phyloP scores from a whole-genome alignment of 768 basidiomycete species.

The Kwoniella newhampshirensis region DNA sequence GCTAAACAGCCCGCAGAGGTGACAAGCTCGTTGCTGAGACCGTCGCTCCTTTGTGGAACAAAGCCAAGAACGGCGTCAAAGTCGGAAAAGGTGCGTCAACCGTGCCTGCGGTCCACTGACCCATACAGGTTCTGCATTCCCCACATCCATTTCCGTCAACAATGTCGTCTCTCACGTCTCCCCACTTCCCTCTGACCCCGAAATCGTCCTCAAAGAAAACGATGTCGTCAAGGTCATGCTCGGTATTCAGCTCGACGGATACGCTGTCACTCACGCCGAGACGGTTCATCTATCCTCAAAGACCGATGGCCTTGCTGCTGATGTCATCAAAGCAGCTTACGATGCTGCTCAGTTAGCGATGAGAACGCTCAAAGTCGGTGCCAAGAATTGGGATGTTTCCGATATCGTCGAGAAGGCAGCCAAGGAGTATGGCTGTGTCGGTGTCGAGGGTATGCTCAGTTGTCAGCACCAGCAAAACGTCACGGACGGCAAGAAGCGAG shows the following conservation, averaged over 20 bases:
- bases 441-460: constrained; percentile 95
- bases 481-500: constrained; percentile 93
- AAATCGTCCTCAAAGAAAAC: constrained; percentile 58
- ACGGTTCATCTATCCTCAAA: constrained; percentile 85
- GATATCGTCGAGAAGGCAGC: constrained; percentile 75
- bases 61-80: constrained; percentile 81
- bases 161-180: constrained; percentile 94
- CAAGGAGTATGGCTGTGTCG: constrained; percentile 70
- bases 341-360: constrained; percentile 87
- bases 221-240: constrained; percentile 96
- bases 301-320: constrained; percentile 77
- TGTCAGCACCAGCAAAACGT: constrained; percentile 92
- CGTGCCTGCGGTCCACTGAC: not conserved
- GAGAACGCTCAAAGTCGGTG: constrained; percentile 85
- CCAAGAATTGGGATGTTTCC: constrained; percentile 93
- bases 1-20: constrained; percentile 55
- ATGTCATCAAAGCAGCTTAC: constrained; percentile 91
- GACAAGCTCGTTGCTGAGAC: constrained; percentile 89
- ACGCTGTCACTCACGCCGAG: constrained; percentile 88
- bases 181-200: constrained; percentile 75
- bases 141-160: constrained; percentile 90
- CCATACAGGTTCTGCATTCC: constrained; percentile 69
- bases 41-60: constrained; percentile 83
- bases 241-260: constrained; percentile 97
- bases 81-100: constrained; percentile 71